These are phyloP conservation scores for Phlyctochytrium arcticum DNA, from an alignment of 192 early-diverging fungal genomes.

Conservation along the genomic window DNA sequence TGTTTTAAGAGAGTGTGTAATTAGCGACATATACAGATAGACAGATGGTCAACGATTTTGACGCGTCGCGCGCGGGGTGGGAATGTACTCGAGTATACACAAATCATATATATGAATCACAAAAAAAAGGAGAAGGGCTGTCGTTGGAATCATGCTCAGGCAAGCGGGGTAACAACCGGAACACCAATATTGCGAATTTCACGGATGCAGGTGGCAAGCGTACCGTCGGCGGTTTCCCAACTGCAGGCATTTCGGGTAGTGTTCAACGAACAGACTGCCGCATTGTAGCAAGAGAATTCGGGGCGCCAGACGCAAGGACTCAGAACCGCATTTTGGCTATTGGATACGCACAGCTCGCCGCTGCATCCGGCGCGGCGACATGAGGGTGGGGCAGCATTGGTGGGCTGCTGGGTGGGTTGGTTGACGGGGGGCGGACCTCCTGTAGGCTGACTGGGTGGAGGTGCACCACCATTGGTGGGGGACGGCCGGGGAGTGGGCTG, in stretches of 20 bases:
- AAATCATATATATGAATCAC: too few species aligned
- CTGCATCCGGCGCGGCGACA: slow-evolving; percentile 7
- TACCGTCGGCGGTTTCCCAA: neutral
- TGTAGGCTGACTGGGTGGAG: neutral
- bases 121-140: too few species aligned
- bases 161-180: too few species aligned
- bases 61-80: too few species aligned
- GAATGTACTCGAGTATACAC: too few species aligned
- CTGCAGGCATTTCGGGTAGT: neutral
- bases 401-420: neutral
- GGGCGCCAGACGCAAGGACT: slow-evolving; percentile 9
- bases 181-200: too few species aligned
- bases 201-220: neutral
- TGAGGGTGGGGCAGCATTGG: neutral
- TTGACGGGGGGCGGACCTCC: neutral
- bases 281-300: slow-evolving; percentile 4
- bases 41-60: too few species aligned
- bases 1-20: too few species aligned
- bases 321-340: neutral
- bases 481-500: too few species aligned
- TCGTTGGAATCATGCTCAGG: too few species aligned
- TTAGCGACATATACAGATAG: too few species aligned
- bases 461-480: neutral
- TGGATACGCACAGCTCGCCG: slow-evolving; percentile 5
- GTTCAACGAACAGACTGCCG: neutral